Conservation (phyloP, 306 rosid genomes). For the Cicer bijugum region DNA sequence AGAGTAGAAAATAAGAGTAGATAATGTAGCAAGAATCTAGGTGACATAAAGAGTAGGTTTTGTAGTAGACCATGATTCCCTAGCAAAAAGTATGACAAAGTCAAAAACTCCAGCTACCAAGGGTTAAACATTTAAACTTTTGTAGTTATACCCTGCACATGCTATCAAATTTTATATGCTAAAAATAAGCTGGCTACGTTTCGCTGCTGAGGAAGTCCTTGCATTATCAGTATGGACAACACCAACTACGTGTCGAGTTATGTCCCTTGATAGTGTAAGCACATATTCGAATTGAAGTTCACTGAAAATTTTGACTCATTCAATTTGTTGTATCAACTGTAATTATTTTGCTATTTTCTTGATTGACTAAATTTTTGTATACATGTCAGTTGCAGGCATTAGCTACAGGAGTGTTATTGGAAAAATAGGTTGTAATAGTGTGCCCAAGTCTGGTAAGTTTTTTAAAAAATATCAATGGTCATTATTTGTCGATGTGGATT, state of each 20-base stretch:
- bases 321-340: conserved; percentile 14
- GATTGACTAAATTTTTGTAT: conserved; percentile 26
- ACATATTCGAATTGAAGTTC: conserved; percentile 26
- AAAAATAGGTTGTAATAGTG: conserved; percentile 77
- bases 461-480: conserved; percentile 29
- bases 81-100: too few relatives aligned
- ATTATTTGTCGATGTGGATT: conserved; percentile 24
- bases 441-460: conserved; percentile 80
- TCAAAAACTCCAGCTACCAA: too few relatives aligned
- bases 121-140: too few relatives aligned
- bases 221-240: conserved; percentile 91
- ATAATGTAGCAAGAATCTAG: too few relatives aligned
- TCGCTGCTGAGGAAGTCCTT: conserved; percentile 81
- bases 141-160: too few relatives aligned
- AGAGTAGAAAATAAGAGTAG: too few relatives aligned
- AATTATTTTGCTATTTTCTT: conserved; percentile 28
- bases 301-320: conserved; percentile 9
- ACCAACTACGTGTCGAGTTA: conserved; percentile 81
- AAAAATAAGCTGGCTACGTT: too few relatives aligned
- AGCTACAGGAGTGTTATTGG: conserved; percentile 78
- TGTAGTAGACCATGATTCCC: too few relatives aligned
- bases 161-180: too few relatives aligned
- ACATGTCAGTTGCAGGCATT: conserved; percentile 66
- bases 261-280: conserved; percentile 87
- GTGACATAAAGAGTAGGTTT: too few relatives aligned